phyloP scores from a whole-genome alignment of 140 eudicot species.

The Bidens hawaiensis region DNA sequence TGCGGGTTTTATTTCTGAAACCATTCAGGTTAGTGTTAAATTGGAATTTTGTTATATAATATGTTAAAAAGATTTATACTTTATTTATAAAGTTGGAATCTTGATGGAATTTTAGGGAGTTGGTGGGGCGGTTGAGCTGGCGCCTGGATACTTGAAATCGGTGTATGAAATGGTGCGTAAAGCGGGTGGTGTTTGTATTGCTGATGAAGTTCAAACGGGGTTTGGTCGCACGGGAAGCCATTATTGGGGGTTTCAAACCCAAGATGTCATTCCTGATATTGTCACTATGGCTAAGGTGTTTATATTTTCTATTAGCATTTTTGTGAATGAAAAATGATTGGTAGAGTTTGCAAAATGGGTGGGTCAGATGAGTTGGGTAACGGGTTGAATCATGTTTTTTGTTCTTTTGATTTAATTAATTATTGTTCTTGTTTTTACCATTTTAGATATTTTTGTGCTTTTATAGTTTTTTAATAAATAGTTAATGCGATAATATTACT shows the following conservation, averaged over 20 bases:
- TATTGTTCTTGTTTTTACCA: no score
- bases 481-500: not conserved
- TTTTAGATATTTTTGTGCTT: not conserved
- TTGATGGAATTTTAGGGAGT: constrained; percentile 60
- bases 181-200: constrained; percentile 98
- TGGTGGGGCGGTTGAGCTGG: constrained; percentile 96
- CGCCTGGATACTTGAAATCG: constrained; percentile 80
- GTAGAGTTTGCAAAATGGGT: not conserved
- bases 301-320: not conserved
- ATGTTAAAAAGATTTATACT: not conserved
- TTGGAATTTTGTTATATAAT: not conserved
- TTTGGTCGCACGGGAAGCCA: constrained; percentile 98
- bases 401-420: no score
- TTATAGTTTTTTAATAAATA: not conserved
- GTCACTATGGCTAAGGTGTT: constrained; percentile 99
- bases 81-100: not conserved
- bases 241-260: constrained; percentile 97
- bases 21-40: constrained; percentile 66
- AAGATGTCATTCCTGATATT: constrained; percentile 82
- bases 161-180: constrained; percentile 86
- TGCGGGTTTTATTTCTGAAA: constrained; percentile 95
- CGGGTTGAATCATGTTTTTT: not conserved
- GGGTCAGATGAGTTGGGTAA: not conserved
- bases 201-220: constrained; percentile 98
- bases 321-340: not conserved